Percentiles rank a stretch among this genome's conserved stretches.
These are phyloP conservation scores for Gaultheria prostrata DNA, from an alignment of 148 eudicot genomes.

Conservation along the genomic window DNA sequence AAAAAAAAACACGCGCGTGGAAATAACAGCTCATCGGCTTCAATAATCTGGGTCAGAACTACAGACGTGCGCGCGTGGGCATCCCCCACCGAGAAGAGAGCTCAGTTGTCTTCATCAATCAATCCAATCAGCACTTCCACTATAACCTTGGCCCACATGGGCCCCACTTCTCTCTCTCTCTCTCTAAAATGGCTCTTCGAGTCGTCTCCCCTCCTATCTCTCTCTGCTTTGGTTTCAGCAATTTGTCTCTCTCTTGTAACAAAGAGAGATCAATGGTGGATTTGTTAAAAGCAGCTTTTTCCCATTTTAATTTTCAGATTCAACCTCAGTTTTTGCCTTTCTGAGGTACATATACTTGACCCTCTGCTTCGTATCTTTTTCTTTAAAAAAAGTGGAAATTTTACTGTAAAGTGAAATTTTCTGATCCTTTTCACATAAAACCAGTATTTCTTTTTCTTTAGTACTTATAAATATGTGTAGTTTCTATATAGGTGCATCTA, in stretches of 20 bases:
- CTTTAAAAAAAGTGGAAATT: conserved; percentile 15
- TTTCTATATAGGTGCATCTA: not conserved
- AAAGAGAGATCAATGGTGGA: not conserved
- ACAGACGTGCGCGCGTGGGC: conserved; percentile 8
- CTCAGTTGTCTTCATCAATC: conserved; percentile 17
- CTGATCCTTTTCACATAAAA: not conserved
- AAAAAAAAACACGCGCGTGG: not conserved
- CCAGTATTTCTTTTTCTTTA: not conserved
- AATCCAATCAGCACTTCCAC: not conserved
- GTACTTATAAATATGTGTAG: not conserved
- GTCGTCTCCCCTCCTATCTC: not conserved
- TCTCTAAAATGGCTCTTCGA: not conserved
- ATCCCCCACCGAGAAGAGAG: not conserved
- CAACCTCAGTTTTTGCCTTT: conserved; percentile 8
- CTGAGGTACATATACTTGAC: not conserved
- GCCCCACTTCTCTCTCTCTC: not conserved
- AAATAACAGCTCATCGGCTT: not conserved
- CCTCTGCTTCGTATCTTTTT: not conserved
- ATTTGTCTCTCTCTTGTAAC: not conserved
- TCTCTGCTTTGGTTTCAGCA: not conserved
- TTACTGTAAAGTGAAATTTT: conserved; percentile 12
- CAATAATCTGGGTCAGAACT: conserved; percentile 9
- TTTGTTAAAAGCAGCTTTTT: not conserved
- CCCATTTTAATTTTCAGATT: conserved; percentile 7
- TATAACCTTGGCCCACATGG: not conserved